Percentiles rank a stretch among this genome's conserved stretches.
Conservation (phyloP, 208 protist species). For the Acanthamoeba quina region DNA sequence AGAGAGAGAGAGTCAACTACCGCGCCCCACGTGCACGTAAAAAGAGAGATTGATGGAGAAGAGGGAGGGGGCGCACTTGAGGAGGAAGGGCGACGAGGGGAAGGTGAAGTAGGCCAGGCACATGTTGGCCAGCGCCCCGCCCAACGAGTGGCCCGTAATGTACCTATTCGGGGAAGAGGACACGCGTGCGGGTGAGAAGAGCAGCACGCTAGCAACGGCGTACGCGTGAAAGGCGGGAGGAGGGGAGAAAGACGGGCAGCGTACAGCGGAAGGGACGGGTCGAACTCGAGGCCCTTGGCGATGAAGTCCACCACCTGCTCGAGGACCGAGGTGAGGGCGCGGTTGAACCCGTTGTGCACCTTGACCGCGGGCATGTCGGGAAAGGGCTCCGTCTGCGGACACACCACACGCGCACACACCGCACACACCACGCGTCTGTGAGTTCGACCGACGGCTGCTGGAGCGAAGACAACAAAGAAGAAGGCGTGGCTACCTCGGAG, state of each 20-base stretch:
- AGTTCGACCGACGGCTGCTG: no score
- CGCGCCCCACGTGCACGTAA: no score
- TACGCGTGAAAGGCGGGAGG: no score
- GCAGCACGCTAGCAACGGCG: not conserved
- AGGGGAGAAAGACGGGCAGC: not conserved
- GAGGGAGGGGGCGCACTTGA: not conserved
- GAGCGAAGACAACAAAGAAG: no score
- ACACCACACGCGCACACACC: no score
- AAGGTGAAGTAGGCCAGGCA: slow-evolving; percentile 38
- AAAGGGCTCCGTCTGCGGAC: slow-evolving; percentile 26
- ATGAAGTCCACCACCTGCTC: slow-evolving; percentile 19
- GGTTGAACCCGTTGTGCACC: slow-evolving; percentile 17
- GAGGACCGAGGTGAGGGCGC: slow-evolving; percentile 3
- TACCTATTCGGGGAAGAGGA: not conserved
- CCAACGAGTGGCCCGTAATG: slow-evolving; percentile 59
- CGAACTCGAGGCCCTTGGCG: not conserved
- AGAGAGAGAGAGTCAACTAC: no score
- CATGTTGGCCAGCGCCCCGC: slow-evolving; percentile 65
- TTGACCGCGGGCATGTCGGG: not conserved
- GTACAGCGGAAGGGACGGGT: slow-evolving; percentile 53
- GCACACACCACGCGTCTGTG: no score
- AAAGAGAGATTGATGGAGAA: no score
- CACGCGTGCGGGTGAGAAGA: not conserved
- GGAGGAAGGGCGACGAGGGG: not conserved
- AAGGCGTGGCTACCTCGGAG: not conserved